phyloP scores from a whole-genome alignment of 208 protist species.

The Trichomonas tenax region DNA sequence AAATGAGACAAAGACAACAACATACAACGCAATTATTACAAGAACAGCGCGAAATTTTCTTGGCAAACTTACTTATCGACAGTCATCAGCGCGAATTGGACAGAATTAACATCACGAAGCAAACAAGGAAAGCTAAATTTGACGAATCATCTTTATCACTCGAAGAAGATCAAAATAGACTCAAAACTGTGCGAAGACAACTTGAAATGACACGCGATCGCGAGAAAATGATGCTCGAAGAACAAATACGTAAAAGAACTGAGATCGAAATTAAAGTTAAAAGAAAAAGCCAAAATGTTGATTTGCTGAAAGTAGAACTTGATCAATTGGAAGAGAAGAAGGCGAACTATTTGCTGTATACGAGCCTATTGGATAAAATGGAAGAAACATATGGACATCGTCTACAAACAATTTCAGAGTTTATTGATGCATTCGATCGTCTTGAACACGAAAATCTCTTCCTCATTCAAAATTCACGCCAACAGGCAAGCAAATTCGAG shows the following conservation, averaged over 20 bases:
- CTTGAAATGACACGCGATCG: neutral
- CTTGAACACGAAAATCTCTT: neutral
- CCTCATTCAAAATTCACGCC: neutral
- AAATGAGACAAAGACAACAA: neutral
- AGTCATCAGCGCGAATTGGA: neutral
- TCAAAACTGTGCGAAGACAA: neutral
- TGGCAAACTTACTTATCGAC: neutral
- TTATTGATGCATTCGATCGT: neutral
- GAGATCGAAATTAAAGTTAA: neutral
- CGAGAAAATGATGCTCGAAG: neutral
- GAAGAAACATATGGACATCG: neutral
- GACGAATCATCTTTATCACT: neutral
- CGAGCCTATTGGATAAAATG: neutral
- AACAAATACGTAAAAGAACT: neutral
- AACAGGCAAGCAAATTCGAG: neutral
- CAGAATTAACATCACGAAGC: neutral
- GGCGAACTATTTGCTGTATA: neutral
- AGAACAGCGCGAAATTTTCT: neutral
- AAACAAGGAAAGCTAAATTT: neutral
- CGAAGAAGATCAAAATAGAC: neutral
- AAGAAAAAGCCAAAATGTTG: neutral
- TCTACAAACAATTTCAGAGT: neutral
- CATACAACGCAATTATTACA: neutral
- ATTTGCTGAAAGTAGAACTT: neutral
- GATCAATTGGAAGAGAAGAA: neutral